These are phyloP conservation scores for Metarhizium humberi DNA, from an alignment of 2,329 filamentous ascomycete species.

Conservation along the genomic window DNA sequence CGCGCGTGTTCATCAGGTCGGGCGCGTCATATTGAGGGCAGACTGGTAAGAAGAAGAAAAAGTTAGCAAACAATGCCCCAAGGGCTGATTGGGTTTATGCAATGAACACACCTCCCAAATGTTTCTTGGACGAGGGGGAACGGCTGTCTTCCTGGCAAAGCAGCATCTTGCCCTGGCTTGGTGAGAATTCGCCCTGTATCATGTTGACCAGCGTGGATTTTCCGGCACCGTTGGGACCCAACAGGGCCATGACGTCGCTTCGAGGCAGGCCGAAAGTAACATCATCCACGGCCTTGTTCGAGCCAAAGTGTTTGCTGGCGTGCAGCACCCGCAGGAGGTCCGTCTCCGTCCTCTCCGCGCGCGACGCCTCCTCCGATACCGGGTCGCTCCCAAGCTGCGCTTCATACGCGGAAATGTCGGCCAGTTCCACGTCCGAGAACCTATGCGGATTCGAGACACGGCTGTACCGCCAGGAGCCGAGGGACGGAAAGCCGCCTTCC, in stretches of 20 bases:
- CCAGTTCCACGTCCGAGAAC: not conserved
- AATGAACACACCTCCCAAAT: conserved; percentile 51
- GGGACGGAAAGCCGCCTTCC: conserved; percentile 50
- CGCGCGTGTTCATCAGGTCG: conserved; percentile 73
- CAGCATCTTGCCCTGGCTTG: conserved; percentile 55
- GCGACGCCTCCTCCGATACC: not conserved
- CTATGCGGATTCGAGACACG: not conserved
- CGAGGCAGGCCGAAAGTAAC: conserved; percentile 66
- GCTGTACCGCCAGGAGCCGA: not conserved
- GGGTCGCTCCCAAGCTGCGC: not conserved
- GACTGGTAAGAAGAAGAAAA: conserved; percentile 52
- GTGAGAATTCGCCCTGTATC: conserved; percentile 69
- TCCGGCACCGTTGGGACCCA: conserved; percentile 80
- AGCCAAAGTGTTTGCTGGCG: conserved; percentile 65
- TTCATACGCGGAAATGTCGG: not conserved
- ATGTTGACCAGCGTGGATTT: conserved; percentile 79
- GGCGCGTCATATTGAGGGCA: conserved; percentile 78
- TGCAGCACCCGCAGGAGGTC: conserved; percentile 66
- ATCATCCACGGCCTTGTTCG: conserved; percentile 66
- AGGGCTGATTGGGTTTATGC: no score
- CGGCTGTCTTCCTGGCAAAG: conserved; percentile 61
- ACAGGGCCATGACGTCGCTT: conserved; percentile 70
- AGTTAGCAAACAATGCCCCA: not conserved
- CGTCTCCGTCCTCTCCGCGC: conserved; percentile 31
- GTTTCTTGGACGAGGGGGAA: conserved; percentile 47